Evolutionary conservation across 78 protist species (phyloP).

Genomic region (Guillardia theta): DNA sequence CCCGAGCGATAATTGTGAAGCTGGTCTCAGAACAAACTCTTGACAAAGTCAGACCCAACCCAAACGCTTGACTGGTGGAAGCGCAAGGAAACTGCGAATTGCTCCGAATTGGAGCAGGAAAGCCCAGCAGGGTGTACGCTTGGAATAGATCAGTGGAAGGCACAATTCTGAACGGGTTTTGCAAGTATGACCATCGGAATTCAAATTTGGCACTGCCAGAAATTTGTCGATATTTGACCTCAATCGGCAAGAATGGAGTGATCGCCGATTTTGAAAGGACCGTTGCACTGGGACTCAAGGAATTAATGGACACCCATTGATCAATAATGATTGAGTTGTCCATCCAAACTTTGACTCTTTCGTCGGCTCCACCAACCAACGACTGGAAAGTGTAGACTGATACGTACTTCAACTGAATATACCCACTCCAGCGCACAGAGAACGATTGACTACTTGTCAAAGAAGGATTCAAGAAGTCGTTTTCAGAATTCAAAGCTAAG

Average conservation of each 20-base stretch:
- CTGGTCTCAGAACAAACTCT: not conserved
- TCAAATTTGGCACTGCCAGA: no score
- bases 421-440: not conserved
- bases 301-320: not conserved
- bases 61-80: not conserved
- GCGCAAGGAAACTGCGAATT: not conserved
- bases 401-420: not conserved
- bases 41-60: not conserved
- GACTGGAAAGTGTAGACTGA: not conserved
- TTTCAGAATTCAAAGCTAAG: not conserved
- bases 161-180: no score
- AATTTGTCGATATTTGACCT: not conserved
- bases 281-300: not conserved
- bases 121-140: not conserved
- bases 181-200: no score
- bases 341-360: not conserved
- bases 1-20: conserved; percentile 18
- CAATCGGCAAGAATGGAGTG: not conserved
- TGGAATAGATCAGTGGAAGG: not conserved
- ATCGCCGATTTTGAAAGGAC: not conserved
- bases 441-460: no score
- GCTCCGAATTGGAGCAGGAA: not conserved
- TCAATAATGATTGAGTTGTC: not conserved
- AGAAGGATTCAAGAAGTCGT: not conserved
- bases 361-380: not conserved